Evolutionary conservation across 2,329 filamentous ascomycete species (phyloP), one percentile per base, ranked within the genome.

Genomic region (Xylariales sp.): DNA sequence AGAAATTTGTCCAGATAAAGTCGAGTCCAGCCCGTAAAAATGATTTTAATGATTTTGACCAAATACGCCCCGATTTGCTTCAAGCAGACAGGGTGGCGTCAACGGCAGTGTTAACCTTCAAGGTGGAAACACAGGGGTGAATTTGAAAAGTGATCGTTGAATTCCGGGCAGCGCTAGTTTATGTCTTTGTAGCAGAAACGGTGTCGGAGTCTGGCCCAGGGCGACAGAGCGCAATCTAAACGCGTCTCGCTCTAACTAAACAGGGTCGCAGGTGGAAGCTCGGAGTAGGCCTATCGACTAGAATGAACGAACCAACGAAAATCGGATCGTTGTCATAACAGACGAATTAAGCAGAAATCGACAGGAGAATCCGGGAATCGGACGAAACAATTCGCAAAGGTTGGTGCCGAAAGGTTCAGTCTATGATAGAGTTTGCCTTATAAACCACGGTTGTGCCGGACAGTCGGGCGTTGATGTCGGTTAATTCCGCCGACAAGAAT

Each of bases 1-100:
- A 30, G 43, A 50, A 62, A 52, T 57, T 62, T 57, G 67, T 65
- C 60, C 68, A 64, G 59, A 48, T 72, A 64, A 60, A 71, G 71
- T 75, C 82, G 83, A 85, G 83, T 81, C 83, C 83, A 85, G 83
- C 83, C 83, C 78, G 78, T 72, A 71, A 54, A 62, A 45, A 43
- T 63, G 46, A 30, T 61, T 58, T 60, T 60, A 50, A 59, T 36
- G 30, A 62, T 49, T 71, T 73, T 71, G 69, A 69, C 74, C 69
- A 63, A 75, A 67, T 72, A 70, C 54, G 54, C 75, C 75, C 80
- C 80, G 77, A 78, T 78, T 81, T 81, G 82, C 83, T 76, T 84
- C 82, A 80, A 84, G 82, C 81, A 79, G 81, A 80, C 78, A 78
- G 74, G 72, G 70, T 71, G 72, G 75, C 75, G 73, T 75, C 72